Evolutionary conservation across 148 eudicot species (phyloP), one percentile per base, ranked within the genome.

Genomic region (Rhododendron ovatum): DNA sequence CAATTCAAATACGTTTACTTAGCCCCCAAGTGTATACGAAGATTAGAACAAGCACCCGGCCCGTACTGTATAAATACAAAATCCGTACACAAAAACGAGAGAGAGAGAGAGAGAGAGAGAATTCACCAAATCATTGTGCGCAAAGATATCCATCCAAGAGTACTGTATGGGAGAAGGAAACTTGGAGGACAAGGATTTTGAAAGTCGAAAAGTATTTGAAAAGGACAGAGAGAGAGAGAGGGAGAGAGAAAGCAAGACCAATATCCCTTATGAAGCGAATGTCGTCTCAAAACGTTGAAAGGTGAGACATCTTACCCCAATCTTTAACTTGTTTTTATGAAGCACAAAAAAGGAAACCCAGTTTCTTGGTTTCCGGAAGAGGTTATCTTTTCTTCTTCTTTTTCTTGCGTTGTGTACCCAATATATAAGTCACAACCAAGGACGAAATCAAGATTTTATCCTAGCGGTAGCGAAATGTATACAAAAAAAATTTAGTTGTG

Each of bases 21-120:
- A 53, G 63, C 30, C 85, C 50, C 85, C 79, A 84, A 84, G 85
- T 13, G 24, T n/a, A 26, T 30, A 7, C 85, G 5, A 84, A 71
- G 74, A 71, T n/a, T 13, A 24, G 14, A 63, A 61, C 43, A 18
- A 63, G 0, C 30, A 17, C 10, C 37, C 33, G 1, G 37, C 20
- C 3, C 7, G 24, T 71, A 71, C 8, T 5, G 24, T 71, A 71
- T 24, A 71, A 71, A 48, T 48, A 15, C 20, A 13, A n/a, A 20
- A 65, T 17, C 45, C n/a, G 7, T 17, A 37, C 4, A 8, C 3
- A 83, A 22, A 83, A 20, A 59, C 2, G 2, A 59, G 30, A 13
- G 18, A 35, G 4, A n/a, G 24, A 28, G 43, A 51, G 39, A 48
- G 37, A n/a, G n/a, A n/a, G n/a, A n/a, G n/a, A 14, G 18, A 30